Conservation (phyloP, 1,284 basidiomycete genomes). For the Lignosus rhinocerotis region DNA sequence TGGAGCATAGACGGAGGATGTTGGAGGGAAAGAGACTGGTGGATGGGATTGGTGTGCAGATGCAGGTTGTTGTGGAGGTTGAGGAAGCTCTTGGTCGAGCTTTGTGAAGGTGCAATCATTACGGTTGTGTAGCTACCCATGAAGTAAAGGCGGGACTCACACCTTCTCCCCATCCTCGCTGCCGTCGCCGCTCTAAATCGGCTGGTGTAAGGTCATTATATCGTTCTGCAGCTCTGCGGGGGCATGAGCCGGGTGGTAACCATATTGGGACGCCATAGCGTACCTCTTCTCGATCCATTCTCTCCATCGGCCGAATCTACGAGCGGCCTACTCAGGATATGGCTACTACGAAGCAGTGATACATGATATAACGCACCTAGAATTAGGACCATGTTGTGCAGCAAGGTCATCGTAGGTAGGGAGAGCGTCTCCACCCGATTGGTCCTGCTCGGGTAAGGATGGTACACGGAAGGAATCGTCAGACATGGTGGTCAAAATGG, state of each 20-base stretch:
- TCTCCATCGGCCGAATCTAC: slow-evolving; percentile 78
- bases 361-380: slow-evolving; percentile 52
- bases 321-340: background rate
- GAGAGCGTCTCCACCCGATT: slow-evolving; percentile 56
- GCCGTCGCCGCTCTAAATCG: slow-evolving; percentile 54
- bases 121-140: background rate
- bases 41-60: background rate
- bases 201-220: slow-evolving; percentile 65
- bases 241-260: background rate
- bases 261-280: slow-evolving; percentile 7
- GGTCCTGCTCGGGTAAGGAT: slow-evolving; percentile 54
- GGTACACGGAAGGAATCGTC: slow-evolving; percentile 24
- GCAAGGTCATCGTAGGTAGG: slow-evolving; percentile 79
- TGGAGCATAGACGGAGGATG: slow-evolving; percentile 14
- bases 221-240: slow-evolving; percentile 72
- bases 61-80: background rate
- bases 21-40: slow-evolving; percentile 1
- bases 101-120: slow-evolving; percentile 2
- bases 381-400: slow-evolving; percentile 72
- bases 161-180: slow-evolving; percentile 67
- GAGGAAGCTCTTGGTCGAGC: slow-evolving; percentile 7
- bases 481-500: slow-evolving; percentile 24
- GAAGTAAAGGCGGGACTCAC: slow-evolving; percentile 21
- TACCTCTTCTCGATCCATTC: slow-evolving; percentile 86
- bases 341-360: background rate